Conservation (phyloP, 108 stramenopile genomes). For the Halocafeteria seosinensis region DNA sequence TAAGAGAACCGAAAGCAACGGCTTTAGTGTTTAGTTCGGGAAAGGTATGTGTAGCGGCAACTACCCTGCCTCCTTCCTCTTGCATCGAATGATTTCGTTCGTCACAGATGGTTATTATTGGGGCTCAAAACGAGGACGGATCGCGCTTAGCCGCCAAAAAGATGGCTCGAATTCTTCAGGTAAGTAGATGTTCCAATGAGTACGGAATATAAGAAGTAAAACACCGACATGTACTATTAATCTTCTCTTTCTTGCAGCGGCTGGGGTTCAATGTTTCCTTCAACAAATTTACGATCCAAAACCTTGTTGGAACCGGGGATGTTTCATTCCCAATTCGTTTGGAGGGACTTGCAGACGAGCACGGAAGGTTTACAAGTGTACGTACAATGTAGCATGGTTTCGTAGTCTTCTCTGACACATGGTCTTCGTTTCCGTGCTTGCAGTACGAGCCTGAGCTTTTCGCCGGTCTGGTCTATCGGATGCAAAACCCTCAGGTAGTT, state of each 20-base stretch:
- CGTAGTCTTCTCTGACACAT: background rate
- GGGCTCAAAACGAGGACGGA: constrained; percentile 66
- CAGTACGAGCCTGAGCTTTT: constrained; percentile 95
- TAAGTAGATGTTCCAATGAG: no score
- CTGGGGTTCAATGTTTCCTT: constrained; percentile 18
- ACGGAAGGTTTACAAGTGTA: constrained; percentile 29
- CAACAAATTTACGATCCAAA: constrained; percentile 76
- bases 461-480: constrained; percentile 84
- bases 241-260: background rate
- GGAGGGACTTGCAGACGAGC: constrained; percentile 79
- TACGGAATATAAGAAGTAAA: no score
- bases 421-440: constrained; percentile 18
- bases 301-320: constrained; percentile 84
- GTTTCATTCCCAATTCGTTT: constrained; percentile 83
- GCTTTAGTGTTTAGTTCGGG: constrained; percentile 84
- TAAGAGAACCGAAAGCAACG: constrained; percentile 77
- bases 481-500: constrained; percentile 22
- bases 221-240: no score
- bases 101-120: constrained; percentile 66
- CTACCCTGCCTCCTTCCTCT: no score
- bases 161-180: constrained; percentile 9
- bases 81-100: no score
- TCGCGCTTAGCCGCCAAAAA: constrained; percentile 46
- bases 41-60: constrained; percentile 35
- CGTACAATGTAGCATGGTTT: background rate